Evolutionary conservation across 768 basidiomycete genomes (phyloP).

Genomic region (Russula sp.): DNA sequence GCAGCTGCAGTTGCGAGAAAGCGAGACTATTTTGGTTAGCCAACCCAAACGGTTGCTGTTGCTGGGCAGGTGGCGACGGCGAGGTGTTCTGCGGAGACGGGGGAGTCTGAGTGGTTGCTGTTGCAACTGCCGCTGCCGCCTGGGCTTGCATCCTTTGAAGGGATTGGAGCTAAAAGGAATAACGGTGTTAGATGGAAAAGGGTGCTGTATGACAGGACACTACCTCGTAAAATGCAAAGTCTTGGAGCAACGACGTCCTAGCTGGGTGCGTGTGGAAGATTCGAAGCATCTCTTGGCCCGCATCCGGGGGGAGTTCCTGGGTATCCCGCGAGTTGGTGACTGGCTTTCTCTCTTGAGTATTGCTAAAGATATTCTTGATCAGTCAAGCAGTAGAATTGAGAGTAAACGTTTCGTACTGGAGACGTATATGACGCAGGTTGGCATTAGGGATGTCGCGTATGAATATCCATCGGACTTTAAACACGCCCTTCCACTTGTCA

Average conservation of each 20-base stretch:
- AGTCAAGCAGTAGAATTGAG: background rate
- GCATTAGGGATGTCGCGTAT: slow-evolving; percentile 93
- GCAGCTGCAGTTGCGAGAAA: slow-evolving; percentile 43
- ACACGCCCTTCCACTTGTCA: slow-evolving; percentile 99
- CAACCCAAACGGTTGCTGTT: slow-evolving; percentile 43
- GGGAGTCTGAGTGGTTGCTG: slow-evolving; percentile 29
- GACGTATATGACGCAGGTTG: slow-evolving; percentile 79
- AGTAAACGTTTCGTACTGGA: slow-evolving; percentile 47
- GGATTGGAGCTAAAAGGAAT: slow-evolving; percentile 31
- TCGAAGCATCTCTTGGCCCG: slow-evolving; percentile 92
- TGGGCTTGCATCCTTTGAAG: slow-evolving; percentile 72
- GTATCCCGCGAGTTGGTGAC: slow-evolving; percentile 98
- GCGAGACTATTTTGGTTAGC: slow-evolving; percentile 45
- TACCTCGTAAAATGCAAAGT: slow-evolving; percentile 90
- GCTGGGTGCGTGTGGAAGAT: slow-evolving; percentile 94
- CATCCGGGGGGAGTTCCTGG: slow-evolving; percentile 92
- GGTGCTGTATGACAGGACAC: background rate
- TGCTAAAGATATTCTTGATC: slow-evolving; percentile 42
- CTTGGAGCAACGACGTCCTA: slow-evolving; percentile 87
- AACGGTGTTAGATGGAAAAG: background rate
- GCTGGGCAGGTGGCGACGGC: slow-evolving; percentile 32
- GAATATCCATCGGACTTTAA: slow-evolving; percentile 97
- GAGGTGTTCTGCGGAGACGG: slow-evolving; percentile 28
- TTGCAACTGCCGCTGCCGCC: slow-evolving; percentile 24
- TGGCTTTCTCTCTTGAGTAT: slow-evolving; percentile 96